Evolutionary conservation across 345 rosid species (phyloP), one percentile per base, ranked within the genome.

Genomic region (Zanthoxylum bungeanum): DNA sequence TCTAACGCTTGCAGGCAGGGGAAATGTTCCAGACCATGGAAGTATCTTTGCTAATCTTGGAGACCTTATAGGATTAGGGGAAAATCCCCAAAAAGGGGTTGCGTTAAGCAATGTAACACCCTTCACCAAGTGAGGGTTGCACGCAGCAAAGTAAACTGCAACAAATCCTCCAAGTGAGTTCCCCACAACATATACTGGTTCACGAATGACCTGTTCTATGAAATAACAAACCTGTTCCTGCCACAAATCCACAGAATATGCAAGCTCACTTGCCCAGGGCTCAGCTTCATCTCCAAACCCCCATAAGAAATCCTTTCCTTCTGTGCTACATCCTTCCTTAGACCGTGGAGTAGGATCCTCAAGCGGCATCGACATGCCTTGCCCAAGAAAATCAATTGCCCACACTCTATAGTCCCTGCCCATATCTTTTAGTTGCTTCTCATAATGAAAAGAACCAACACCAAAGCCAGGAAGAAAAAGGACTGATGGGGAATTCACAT

Each of bases 81-180:
- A 82, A 76, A 95, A 88, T 46, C 99, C 99, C 99, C 98, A 95
- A 75, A 92, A 92, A n/a, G 98, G 99, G 57, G 99, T 92, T 6
- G 99, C 98, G 58, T 95, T 95, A 17, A 95, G 92, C 81, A 92
- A 77, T 0, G 96, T 92, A 56, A 92, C 87, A 61, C 99, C 99
- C 76, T 90, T 90, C 78, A 95, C 98, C 74, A 89, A 75, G 12
- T 92, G 84, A 57, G 98, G 98, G 77, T 89, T 73, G 69, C 82
- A 74, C 75, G 99, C 99, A 19, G 99, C 93, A 72, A 90, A 88
- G 85, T 85, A 90, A 34, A 95, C 76, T 9, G 96, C 93, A 22
- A 92, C 97, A 57, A 79, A 92, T 60, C 99, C 98, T 79, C 99
- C 99, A 3, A 95, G 91, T 0, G 97, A 95, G 82, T 92, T 95